phyloP scores from a whole-genome alignment of 2,329 filamentous ascomycete genomes.

The Stylonectria norvegica region DNA sequence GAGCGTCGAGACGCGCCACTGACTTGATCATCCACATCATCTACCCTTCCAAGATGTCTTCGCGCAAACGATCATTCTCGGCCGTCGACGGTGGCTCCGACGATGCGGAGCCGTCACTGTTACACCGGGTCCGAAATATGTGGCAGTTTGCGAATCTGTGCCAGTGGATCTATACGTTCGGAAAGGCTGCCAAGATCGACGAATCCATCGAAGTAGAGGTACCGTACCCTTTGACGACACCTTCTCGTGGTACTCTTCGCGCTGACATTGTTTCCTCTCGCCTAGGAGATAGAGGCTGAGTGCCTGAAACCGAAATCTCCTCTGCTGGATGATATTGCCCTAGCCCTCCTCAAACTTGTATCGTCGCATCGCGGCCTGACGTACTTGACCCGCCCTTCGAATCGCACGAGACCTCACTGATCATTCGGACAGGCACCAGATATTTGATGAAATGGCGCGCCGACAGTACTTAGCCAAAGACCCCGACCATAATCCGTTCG shows the following conservation, averaged over 20 bases:
- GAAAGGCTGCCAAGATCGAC: slow-evolving; percentile 83
- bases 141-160: slow-evolving; percentile 95
- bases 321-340: slow-evolving; percentile 74
- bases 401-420: slow-evolving; percentile 3
- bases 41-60: slow-evolving; percentile 22
- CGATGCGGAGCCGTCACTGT: slow-evolving; percentile 17
- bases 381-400: slow-evolving; percentile 51
- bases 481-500: slow-evolving; percentile 79
- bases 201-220: slow-evolving; percentile 89
- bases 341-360: slow-evolving; percentile 85
- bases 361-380: slow-evolving; percentile 90
- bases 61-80: slow-evolving; percentile 25
- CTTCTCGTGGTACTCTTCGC: neutral
- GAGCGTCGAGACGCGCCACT: slow-evolving; percentile 26
- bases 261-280: neutral
- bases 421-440: slow-evolving; percentile 59
- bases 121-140: slow-evolving; percentile 75
- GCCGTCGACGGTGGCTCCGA: slow-evolving; percentile 15
- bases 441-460: slow-evolving; percentile 90
- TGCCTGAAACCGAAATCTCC: slow-evolving; percentile 77
- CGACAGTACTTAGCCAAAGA: slow-evolving; percentile 84
- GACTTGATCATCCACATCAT: slow-evolving; percentile 16
- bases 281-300: slow-evolving; percentile 81
- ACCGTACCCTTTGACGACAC: slow-evolving; percentile 22
- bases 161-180: slow-evolving; percentile 92